Base-by-base conservation (phyloP, 352 stramenopile species). In the Phytophthora vignae region DNA sequence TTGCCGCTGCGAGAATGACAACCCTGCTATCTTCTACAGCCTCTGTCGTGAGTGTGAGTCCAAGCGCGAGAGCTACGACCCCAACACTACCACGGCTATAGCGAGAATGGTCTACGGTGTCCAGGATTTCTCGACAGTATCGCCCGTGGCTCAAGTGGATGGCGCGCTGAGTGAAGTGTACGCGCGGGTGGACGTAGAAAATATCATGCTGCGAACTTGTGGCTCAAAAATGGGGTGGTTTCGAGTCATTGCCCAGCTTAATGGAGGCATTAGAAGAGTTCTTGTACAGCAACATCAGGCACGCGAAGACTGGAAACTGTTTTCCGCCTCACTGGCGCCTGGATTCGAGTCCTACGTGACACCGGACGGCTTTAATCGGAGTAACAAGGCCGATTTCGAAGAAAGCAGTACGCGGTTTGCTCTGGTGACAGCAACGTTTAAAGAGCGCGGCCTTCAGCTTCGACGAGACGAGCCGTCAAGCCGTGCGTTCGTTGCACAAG, bases 211-310 rank as follows among this genome's bases (percentile, higher is more conserved):
- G 2, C 3, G 25, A 12, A 62, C 40, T 25, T 66, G 12, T 38
- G 60, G 33, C 8, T 65, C 67, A 1, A 64, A 69, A 21, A 12
- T 65, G n/a, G 33, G 19, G 21, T 69, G 60, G 67, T 4, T 74
- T 21, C 55, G 54, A 2, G 52, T 33, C 12, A 73, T 73, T 27
- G 52, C 52, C n/a, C 27, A 31, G 27, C 27, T 31, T 0, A 8
- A 31, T 8, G 27, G 27, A 3, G 27, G 27, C 4, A 31, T 31
- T 31, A 40, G 60, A 31, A 49, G 49, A 6, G 17, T 48, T 22
- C 31, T n/a, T 11, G 63, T 56, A 33, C 54, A 46, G 44, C 40
- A 60, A 44, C 44, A 62, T 7, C 57, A 73, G 11, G 55, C 57
- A 8, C 55, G 48, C 36, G 65, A 60, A 19, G 56, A 73, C 21